Conservation (phyloP, 2,329 filamentous ascomycete species). For the Calonectria multiphialidica region DNA sequence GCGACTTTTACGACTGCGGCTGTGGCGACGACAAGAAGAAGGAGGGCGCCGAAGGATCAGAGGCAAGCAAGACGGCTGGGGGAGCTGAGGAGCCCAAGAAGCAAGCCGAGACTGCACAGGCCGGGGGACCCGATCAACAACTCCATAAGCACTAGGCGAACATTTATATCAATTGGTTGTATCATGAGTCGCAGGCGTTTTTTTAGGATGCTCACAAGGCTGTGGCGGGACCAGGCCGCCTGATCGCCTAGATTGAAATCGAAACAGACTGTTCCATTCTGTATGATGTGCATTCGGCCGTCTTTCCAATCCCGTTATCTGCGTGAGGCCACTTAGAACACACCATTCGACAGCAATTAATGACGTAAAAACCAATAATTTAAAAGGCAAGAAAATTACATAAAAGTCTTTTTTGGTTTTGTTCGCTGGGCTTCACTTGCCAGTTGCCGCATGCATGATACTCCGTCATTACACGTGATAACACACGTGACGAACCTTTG, state of each 20-base stretch:
- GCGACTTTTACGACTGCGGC: constrained; percentile 79
- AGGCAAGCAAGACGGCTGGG: background rate
- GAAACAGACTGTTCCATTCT: constrained; percentile 19
- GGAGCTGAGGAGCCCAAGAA: constrained; percentile 37
- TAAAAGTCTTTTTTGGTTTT: background rate
- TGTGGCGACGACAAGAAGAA: constrained; percentile 71
- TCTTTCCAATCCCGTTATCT: background rate
- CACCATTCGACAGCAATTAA: background rate
- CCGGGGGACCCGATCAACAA: constrained; percentile 29
- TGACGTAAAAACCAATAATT: background rate
- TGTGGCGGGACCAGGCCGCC: constrained; percentile 40
- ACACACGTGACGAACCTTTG: constrained; percentile 5
- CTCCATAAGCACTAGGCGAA: constrained; percentile 34
- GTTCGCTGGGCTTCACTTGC: constrained; percentile 27
- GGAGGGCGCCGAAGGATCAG: constrained; percentile 31
- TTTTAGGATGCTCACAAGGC: constrained; percentile 15
- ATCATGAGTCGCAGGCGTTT: constrained; percentile 12
- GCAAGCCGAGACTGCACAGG: constrained; percentile 37
- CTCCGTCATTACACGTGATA: constrained; percentile 27
- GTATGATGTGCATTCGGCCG: background rate
- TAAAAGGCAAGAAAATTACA: background rate
- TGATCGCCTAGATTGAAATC: constrained; percentile 2
- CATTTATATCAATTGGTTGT: constrained; percentile 23
- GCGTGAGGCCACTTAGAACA: background rate
- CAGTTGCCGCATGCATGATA: background rate